Conservation (phyloP, 805 yeast species). For the Candida nemodendra region DNA sequence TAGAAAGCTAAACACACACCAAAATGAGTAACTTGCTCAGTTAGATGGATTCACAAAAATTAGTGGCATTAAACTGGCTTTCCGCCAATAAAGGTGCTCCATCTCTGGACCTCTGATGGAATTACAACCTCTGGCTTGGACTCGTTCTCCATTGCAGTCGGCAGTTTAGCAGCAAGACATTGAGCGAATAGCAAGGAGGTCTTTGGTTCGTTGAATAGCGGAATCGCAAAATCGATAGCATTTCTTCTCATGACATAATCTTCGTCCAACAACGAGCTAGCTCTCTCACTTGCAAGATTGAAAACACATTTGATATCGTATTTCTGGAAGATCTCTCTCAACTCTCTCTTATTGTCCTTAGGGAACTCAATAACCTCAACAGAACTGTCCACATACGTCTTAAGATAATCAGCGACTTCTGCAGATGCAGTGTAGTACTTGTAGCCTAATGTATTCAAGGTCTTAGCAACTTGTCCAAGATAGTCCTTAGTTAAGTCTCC, state of each 20-base stretch:
- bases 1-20: too few species aligned
- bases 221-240: slow-evolving; percentile 96
- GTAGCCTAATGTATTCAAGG: slow-evolving; percentile 74
- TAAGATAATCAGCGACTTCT: slow-evolving; percentile 69
- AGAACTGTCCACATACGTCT: slow-evolving; percentile 41
- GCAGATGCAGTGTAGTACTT: slow-evolving; percentile 74
- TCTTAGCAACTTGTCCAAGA: slow-evolving; percentile 71
- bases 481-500: slow-evolving; percentile 79
- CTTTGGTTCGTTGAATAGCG: slow-evolving; percentile 94
- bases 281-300: slow-evolving; percentile 89
- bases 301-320: slow-evolving; percentile 84
- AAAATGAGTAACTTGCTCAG: too few species aligned
- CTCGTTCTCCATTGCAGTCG: slow-evolving; percentile 49
- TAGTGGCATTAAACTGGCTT: slow-evolving; percentile 83
- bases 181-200: slow-evolving; percentile 85
- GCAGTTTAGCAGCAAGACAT: slow-evolving; percentile 73
- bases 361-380: slow-evolving; percentile 84
- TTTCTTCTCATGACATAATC: slow-evolving; percentile 99
- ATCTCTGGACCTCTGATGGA: slow-evolving; percentile 86
- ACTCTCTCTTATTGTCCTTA: slow-evolving; percentile 85
- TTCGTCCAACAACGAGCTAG: slow-evolving; percentile 77
- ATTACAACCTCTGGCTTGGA: slow-evolving; percentile 46
- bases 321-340: slow-evolving; percentile 89
- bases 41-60: too few species aligned
- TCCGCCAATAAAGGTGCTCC: slow-evolving; percentile 97